Evolutionary conservation across 106 monocot genomes (phyloP).

Genomic region (Dendrobium catenatum): DNA sequence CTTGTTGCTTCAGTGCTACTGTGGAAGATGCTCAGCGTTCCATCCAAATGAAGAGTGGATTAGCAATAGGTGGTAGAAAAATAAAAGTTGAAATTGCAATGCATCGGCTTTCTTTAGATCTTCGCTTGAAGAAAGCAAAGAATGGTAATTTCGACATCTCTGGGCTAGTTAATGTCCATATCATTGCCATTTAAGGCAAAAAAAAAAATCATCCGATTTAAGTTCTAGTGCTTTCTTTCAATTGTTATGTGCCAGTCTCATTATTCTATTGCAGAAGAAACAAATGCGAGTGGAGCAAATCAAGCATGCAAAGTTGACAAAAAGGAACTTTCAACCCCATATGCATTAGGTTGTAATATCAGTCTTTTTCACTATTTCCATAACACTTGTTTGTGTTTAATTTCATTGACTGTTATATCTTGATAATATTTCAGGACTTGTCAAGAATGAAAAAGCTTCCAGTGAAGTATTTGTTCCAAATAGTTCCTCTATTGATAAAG

Average conservation of each 20-base stretch:
- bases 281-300: constrained; percentile 13
- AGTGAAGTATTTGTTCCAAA: neutral
- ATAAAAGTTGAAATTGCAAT: constrained; percentile 78
- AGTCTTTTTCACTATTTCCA: neutral
- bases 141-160: constrained; percentile 27
- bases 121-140: constrained; percentile 37
- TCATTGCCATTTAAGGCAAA: neutral
- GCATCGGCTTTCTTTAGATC: constrained; percentile 54
- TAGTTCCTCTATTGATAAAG: constrained; percentile 17
- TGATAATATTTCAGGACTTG: constrained; percentile 24
- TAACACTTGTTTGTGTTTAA: neutral
- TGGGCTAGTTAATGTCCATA: neutral
- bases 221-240: neutral
- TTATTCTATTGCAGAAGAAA: constrained; percentile 16
- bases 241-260: neutral
- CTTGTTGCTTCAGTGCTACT: constrained; percentile 46
- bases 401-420: neutral
- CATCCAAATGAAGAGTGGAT: constrained; percentile 76
- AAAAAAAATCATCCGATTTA: neutral
- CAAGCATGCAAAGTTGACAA: neutral
- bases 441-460: neutral
- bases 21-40: constrained; percentile 71
- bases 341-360: constrained; percentile 18
- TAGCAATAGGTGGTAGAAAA: constrained; percentile 61
- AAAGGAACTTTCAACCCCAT: neutral